These are phyloP conservation scores for Jimgerdemannia flammicorona DNA, from an alignment of 192 early-diverging fungal species.

Conservation along the genomic window DNA sequence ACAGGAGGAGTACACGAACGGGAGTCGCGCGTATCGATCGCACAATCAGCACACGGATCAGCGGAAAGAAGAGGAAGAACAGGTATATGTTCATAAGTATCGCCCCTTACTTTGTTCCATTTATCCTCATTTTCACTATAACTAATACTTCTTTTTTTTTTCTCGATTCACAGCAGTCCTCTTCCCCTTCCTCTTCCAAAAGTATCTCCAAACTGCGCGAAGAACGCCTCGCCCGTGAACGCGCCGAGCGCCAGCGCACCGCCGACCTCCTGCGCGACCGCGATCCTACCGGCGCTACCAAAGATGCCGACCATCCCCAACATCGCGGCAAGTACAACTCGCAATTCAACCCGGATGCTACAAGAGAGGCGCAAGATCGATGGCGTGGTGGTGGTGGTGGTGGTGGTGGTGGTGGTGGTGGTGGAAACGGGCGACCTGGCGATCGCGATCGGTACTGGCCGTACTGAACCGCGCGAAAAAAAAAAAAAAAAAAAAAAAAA, in stretches of 20 bases:
- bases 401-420: too few species aligned
- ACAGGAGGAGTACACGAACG: slow-evolving; percentile 19
- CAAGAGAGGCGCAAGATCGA: slow-evolving; percentile 24
- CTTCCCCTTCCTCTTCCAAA: slow-evolving; percentile 10
- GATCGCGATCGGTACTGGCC: too few species aligned
- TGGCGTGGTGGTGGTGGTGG: too few species aligned
- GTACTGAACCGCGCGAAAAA: too few species aligned
- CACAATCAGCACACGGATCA: slow-evolving; percentile 21
- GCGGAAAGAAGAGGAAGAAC: slow-evolving; percentile 5
- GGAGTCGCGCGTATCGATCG: not conserved
- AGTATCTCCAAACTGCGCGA: slow-evolving; percentile 37
- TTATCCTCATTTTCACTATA: not conserved
- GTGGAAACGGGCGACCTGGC: not conserved
- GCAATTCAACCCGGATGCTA: slow-evolving; percentile 51
- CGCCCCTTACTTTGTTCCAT: slow-evolving; percentile 1
- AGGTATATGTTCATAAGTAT: not conserved
- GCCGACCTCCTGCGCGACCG: slow-evolving; percentile 20
- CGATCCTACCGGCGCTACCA: slow-evolving; percentile 1
- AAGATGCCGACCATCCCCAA: slow-evolving; percentile 1
- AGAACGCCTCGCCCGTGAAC: slow-evolving; percentile 41
- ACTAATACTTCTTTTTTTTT: slow-evolving; percentile 10
- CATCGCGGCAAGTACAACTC: slow-evolving; percentile 32
- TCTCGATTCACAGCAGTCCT: not conserved
- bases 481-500: too few species aligned
- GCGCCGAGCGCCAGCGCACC: slow-evolving; percentile 26